These are phyloP conservation scores for Podospora australis DNA, from an alignment of 495 filamentous ascomycete species.

Conservation along the genomic window DNA sequence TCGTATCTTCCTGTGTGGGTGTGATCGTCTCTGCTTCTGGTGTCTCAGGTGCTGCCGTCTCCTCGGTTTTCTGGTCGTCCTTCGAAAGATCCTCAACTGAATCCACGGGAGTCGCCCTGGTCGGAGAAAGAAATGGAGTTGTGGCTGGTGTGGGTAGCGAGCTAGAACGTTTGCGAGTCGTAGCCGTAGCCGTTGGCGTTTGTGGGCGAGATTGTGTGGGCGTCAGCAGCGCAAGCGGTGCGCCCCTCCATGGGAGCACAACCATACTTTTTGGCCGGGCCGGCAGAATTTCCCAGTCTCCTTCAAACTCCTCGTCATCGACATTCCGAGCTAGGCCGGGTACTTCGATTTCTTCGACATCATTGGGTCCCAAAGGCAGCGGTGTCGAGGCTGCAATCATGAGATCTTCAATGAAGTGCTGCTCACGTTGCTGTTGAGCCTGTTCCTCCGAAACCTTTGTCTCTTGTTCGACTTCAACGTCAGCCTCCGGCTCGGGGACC, in stretches of 20 bases:
- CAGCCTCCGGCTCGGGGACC: constrained; percentile 17
- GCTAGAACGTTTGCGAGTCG: constrained; percentile 46
- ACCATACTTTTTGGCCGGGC: constrained; percentile 58
- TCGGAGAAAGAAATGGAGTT: constrained; percentile 15
- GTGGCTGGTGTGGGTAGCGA: constrained; percentile 44
- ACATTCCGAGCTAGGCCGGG: constrained; percentile 54
- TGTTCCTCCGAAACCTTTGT: background rate
- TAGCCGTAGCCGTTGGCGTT: constrained; percentile 18
- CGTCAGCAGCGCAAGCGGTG: constrained; percentile 17
- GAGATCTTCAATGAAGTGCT: constrained; percentile 20
- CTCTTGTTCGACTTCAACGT: background rate
- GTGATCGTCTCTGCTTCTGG: background rate
- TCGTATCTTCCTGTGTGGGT: background rate
- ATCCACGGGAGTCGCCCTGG: background rate
- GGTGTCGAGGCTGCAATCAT: constrained; percentile 52
- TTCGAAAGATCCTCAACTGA: background rate
- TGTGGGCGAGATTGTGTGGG: constrained; percentile 29
- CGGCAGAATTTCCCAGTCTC: constrained; percentile 26
- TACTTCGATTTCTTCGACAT: constrained; percentile 68
- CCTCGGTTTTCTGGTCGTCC: background rate
- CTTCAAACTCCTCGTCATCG: constrained; percentile 53
- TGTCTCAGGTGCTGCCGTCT: background rate
- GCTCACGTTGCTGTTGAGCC: background rate
- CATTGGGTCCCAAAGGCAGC: constrained; percentile 60
- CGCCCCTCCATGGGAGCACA: constrained; percentile 31